phyloP scores from a whole-genome alignment of 176 grass and related monocot species.

The Dendrocalamus sinicus region DNA sequence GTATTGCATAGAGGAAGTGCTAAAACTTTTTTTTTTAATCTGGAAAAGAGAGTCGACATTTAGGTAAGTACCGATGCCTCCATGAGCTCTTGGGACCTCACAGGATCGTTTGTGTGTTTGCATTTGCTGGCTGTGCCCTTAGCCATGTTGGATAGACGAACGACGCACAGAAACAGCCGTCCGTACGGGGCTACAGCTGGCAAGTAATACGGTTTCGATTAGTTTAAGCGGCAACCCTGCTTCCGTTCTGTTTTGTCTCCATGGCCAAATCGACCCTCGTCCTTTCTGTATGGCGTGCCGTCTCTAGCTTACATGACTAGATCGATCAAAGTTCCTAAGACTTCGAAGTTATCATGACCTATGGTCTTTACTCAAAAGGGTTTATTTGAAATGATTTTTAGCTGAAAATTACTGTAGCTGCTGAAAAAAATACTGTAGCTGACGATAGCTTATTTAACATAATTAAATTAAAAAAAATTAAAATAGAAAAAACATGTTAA shows the following conservation, averaged over 20 bases:
- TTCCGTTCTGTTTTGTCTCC: not conserved
- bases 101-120: not conserved
- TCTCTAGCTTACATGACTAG: not conserved
- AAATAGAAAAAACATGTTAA: too few relatives aligned
- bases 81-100: not conserved
- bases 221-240: not conserved
- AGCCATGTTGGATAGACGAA: not conserved
- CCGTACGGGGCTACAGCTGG: slow-evolving; percentile 13
- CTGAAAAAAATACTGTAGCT: too few relatives aligned
- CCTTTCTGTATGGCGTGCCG: not conserved
- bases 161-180: not conserved
- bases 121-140: not conserved
- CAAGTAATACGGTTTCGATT: slow-evolving; percentile 8
- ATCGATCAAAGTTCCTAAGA: not conserved
- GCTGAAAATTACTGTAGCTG: too few relatives aligned
- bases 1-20: not conserved
- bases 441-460: too few relatives aligned
- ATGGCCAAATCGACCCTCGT: not conserved
- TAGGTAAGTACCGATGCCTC: too few relatives aligned
- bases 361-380: too few relatives aligned
- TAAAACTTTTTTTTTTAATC: not conserved
- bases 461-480: too few relatives aligned
- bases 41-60: too few relatives aligned
- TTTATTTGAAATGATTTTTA: too few relatives aligned
- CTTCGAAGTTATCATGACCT: not conserved